Base-by-base conservation (phyloP, 192 early-diverging fungal species). In the Coemansia sp. region DNA sequence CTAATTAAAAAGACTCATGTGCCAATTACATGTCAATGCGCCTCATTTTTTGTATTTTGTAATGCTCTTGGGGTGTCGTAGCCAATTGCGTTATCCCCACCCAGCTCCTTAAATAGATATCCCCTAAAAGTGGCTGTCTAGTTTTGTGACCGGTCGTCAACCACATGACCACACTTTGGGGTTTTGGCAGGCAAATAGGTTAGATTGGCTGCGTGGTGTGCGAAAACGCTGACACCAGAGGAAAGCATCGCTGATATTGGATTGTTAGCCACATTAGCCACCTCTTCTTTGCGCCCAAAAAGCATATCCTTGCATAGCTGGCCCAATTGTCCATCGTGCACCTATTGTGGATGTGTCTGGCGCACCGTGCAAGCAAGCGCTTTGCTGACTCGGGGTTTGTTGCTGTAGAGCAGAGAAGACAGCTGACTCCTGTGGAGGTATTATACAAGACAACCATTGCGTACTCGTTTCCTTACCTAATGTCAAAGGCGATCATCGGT, bases 21-120 rank as follows among this genome's bases (percentile, higher is more conserved):
- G 53, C 53, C 33, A 56, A 35, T 56, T 56, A 56, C 26, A 56
- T 56, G 53, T 56, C 53, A 56, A 56, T 56, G 53, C 53, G 53
- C 53, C 53, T 33, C 53, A 3, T 25, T 56, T 56, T 34, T 33
- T n/a, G 2, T 34, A 34, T 56, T 56, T 56, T 20, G 14, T 56
- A 20, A 25, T 50, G 11, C 14, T 34, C 47, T 20, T 50, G 21
- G 21, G 47, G 10, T 23, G 21, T 10, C 26, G 9, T 26, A 11
- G 50, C 13, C 25, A 28, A 31, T 31, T 16, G 14, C 21, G 50
- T 25, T 53, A 53, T 53, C 53, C 48, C 20, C 21, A 5, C 23
- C 21, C 26, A 9, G 12, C 3, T 12, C 23, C 41, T 14, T n/a
- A 5, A 43, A 39, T 39, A 47, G 43, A 6, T n/a, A 31, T 16